Base-by-base conservation (phyloP, 2,329 filamentous ascomycete genomes). In the Ceratocystiopsis sp. region DNA sequence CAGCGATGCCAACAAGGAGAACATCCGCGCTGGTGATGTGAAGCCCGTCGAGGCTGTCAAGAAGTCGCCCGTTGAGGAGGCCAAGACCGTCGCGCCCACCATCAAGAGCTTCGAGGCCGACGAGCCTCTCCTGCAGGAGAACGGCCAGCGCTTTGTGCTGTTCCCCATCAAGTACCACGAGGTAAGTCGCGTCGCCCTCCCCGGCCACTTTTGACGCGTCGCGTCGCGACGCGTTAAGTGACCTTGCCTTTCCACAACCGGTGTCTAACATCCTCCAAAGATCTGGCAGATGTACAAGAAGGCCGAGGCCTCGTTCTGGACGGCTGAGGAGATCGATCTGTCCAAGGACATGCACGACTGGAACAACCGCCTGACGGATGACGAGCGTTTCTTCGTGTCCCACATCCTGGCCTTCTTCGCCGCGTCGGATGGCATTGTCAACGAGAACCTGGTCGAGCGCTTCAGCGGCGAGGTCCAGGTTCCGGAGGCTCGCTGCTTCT, bases 231-330 rank as follows among this genome's bases (percentile, higher is more conserved):
- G 81, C 78, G 80, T 84, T 71, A 71, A 81, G 71, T 80, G 71
- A 52, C 55, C 48, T 49, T 47, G 46, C 55, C 64, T 71, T 59
- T 73, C 59, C 33, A 34, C 33, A 15, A 34, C 9, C 7, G 19
- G 45, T 44, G 25, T 14, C 39, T 48, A 45, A 48, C 49, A 42
- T 48, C 42, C 10, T 47, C 41, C 42, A 48, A 55, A 95, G 87
- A 93, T 95, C 64, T 98, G 91, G 91, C 89, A 96, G 66, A 96
- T 96, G 89, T 98, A 98, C 78, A 98, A 98, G 78, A 96, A 96
- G 71, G 87, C 87, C 52, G 89, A 98, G 65, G 91, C 91, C 42
- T 96, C 91, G 37, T 98, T 98, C 80, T 98, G 91, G 91, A 98
- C 91, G 37, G 91, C 91, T 42, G 91, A 98, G 65, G 91, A 98